Evolutionary conservation across 2,329 filamentous ascomycete species (phyloP).

Genomic region (Fusarium tanahbumbuense): DNA sequence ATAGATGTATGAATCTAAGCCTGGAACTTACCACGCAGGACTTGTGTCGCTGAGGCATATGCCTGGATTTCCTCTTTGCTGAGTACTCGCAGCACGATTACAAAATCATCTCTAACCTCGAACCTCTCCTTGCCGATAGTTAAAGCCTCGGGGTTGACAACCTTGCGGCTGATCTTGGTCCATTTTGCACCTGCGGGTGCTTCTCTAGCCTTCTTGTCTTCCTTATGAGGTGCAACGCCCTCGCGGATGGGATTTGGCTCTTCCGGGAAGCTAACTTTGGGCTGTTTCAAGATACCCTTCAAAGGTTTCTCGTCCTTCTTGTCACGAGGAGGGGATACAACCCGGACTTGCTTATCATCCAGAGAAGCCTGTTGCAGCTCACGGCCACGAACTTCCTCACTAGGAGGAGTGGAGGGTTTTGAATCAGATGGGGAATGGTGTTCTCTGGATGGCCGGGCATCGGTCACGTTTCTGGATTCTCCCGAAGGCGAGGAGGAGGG

Average conservation of each 20-base stretch:
- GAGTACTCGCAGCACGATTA: slow-evolving; percentile 90
- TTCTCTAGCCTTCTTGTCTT: slow-evolving; percentile 77
- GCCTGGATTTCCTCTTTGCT: slow-evolving; percentile 90
- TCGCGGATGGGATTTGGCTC: slow-evolving; percentile 85
- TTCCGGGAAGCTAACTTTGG: slow-evolving; percentile 86
- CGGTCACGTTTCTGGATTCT: slow-evolving; percentile 22
- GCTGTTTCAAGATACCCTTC: slow-evolving; percentile 87
- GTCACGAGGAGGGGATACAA: slow-evolving; percentile 77
- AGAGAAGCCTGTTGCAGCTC: slow-evolving; percentile 50
- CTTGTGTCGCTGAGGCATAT: slow-evolving; percentile 83
- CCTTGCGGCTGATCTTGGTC: slow-evolving; percentile 90
- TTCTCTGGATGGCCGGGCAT: slow-evolving; percentile 32
- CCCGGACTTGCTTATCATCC: slow-evolving; percentile 66
- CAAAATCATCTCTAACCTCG: slow-evolving; percentile 91
- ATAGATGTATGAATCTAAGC: not conserved
- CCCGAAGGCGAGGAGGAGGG: slow-evolving; percentile 40
- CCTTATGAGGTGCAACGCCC: slow-evolving; percentile 93
- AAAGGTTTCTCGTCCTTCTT: slow-evolving; percentile 75
- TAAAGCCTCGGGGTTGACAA: slow-evolving; percentile 90
- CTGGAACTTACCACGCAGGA: slow-evolving; percentile 76
- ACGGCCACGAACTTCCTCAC: slow-evolving; percentile 56
- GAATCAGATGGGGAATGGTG: slow-evolving; percentile 26
- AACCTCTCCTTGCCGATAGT: slow-evolving; percentile 89
- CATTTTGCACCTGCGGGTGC: slow-evolving; percentile 84
- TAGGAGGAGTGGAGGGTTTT: slow-evolving; percentile 28